A percentile compares a stretch with the other conserved stretches of the same genome.
These are phyloP conservation scores for Eucalyptus sp. DNA, from an alignment of 345 rosid species.

Conservation along the genomic window DNA sequence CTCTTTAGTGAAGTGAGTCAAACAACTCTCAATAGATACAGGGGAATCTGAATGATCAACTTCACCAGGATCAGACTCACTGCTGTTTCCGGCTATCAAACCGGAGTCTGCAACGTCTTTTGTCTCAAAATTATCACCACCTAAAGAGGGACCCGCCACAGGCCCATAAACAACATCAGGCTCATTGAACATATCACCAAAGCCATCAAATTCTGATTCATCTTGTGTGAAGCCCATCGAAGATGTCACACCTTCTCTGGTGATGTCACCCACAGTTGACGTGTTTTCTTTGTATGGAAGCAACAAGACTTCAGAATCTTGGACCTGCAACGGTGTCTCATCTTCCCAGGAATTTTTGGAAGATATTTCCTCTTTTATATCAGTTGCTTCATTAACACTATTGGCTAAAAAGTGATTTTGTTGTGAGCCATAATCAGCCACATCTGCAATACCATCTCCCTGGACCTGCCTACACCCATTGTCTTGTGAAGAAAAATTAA, in stretches of 20 bases:
- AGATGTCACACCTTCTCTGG: slow-evolving; percentile 27
- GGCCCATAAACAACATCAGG: slow-evolving; percentile 57
- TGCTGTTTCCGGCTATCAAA: slow-evolving; percentile 34
- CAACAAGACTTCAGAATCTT: slow-evolving; percentile 56
- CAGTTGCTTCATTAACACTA: slow-evolving; percentile 19
- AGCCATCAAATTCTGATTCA: slow-evolving; percentile 60
- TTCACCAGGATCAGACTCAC: slow-evolving; percentile 94
- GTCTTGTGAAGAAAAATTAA: not conserved
- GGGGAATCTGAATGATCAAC: slow-evolving; percentile 83
- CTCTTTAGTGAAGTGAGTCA: slow-evolving; percentile 69
- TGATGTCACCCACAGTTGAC: slow-evolving; percentile 7
- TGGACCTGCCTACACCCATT: not conserved
- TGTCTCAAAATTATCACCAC: not conserved
- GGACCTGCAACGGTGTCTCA: slow-evolving; percentile 42
- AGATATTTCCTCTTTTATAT: slow-evolving; percentile 22
- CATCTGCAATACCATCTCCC: not conserved
- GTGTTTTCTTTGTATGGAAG: slow-evolving; percentile 70
- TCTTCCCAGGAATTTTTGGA: slow-evolving; percentile 60
- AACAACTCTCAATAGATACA: slow-evolving; percentile 86
- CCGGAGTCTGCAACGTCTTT: slow-evolving; percentile 37
- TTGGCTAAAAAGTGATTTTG: not conserved
- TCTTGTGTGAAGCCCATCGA: slow-evolving; percentile 42
- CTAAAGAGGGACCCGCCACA: slow-evolving; percentile 43
- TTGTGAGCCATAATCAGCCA: slow-evolving; percentile 15
- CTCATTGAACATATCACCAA: slow-evolving; percentile 86